These are phyloP conservation scores for Pythium dissotocum DNA, from an alignment of 352 stramenopile genomes.

Conservation along the genomic window DNA sequence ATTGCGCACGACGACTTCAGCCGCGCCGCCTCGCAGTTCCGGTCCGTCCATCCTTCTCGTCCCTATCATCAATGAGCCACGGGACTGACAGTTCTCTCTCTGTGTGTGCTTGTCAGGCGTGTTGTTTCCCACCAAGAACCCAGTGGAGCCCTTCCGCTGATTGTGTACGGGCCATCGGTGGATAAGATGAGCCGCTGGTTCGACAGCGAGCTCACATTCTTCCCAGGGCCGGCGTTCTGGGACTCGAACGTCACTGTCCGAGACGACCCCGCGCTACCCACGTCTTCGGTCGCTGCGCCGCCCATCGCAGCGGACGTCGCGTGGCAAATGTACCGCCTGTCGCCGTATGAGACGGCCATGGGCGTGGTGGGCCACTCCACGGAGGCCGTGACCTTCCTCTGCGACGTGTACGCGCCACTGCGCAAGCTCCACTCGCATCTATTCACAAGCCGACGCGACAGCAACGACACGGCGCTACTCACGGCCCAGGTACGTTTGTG, in stretches of 20 bases:
- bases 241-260: not conserved
- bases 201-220: conserved; percentile 66
- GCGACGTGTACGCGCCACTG: conserved; percentile 60
- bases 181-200: conserved; percentile 50
- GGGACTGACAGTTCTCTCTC: not conserved
- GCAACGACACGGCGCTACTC: conserved; percentile 34
- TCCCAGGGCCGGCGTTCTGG: conserved; percentile 82
- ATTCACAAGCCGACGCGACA: conserved; percentile 33
- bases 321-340: conserved; percentile 85
- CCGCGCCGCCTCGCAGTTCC: conserved; percentile 57
- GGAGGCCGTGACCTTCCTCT: conserved; percentile 71
- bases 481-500: conserved; percentile 36
- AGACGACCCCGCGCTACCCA: conserved; percentile 24
- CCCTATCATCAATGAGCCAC: not conserved
- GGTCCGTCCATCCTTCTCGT: conserved; percentile 30
- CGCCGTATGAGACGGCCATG: conserved; percentile 72
- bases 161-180: conserved; percentile 82
- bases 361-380: conserved; percentile 57
- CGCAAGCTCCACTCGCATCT: conserved; percentile 59
- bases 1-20: conserved; percentile 78
- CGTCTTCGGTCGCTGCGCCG: conserved; percentile 65
- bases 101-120: conserved; percentile 25
- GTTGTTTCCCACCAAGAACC: conserved; percentile 61
- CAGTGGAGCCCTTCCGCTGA: conserved; percentile 60
- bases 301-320: conserved; percentile 74